Percentiles rank a stretch among this genome's conserved stretches.
These are phyloP conservation scores for Exophiala alcalophila DNA, from an alignment of 2,329 filamentous ascomycete genomes.

Conservation along the genomic window DNA sequence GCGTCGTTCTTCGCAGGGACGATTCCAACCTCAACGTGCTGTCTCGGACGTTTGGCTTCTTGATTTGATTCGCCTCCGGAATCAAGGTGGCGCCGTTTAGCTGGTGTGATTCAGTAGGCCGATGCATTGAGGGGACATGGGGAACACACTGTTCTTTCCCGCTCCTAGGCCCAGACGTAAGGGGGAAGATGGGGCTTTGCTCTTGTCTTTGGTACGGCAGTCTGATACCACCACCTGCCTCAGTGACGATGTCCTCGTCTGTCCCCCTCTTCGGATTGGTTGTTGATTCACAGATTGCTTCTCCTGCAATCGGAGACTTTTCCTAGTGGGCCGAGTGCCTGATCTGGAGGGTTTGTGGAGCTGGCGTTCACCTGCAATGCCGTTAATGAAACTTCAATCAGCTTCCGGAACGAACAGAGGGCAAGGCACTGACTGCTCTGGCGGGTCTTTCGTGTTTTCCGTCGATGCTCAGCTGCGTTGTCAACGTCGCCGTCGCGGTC, in stretches of 20 bases:
- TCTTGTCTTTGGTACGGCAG: slow-evolving; percentile 1
- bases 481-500: slow-evolving; percentile 5
- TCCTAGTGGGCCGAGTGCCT: slow-evolving; percentile 3
- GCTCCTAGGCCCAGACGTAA: slow-evolving; percentile 1
- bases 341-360: background rate
- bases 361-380: slow-evolving; percentile 1
- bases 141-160: slow-evolving; percentile 11
- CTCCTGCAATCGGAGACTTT: slow-evolving; percentile 8
- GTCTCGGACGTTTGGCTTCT: slow-evolving; percentile 11
- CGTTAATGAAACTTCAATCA: slow-evolving; percentile 3
- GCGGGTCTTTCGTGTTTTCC: slow-evolving; percentile 14
- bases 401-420: background rate
- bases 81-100: slow-evolving; percentile 6
- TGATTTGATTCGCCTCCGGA: slow-evolving; percentile 11
- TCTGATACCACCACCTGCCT: slow-evolving; percentile 5
- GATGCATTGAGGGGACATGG: background rate
- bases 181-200: slow-evolving; percentile 4
- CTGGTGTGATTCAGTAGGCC: slow-evolving; percentile 4
- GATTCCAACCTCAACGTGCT: slow-evolving; percentile 3
- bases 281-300: slow-evolving; percentile 10
- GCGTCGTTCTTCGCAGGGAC: slow-evolving; percentile 10
- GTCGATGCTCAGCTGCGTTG: slow-evolving; percentile 7
- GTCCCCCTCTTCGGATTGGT: slow-evolving; percentile 5
- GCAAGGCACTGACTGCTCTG: slow-evolving; percentile 16
- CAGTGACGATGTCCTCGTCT: slow-evolving; percentile 5